phyloP scores from a whole-genome alignment of 495 filamentous ascomycete species.

The Trichodelitschia bisporula region DNA sequence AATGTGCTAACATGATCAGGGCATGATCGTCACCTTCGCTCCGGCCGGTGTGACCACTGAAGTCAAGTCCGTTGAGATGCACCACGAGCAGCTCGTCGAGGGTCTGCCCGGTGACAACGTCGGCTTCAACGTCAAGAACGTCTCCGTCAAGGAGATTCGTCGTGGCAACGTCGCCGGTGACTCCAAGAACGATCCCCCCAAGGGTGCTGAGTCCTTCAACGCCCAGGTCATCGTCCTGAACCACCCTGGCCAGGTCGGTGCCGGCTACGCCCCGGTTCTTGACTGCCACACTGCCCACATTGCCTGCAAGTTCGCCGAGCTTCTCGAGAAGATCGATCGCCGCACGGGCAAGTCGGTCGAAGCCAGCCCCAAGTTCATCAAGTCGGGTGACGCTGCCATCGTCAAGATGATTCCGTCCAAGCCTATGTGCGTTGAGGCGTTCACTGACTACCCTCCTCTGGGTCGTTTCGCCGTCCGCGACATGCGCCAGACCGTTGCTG shows the following conservation, averaged over 20 bases:
- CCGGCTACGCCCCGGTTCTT: slow-evolving; percentile 93
- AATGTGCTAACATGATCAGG: no score
- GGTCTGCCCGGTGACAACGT: slow-evolving; percentile 98
- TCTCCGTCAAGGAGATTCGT: slow-evolving; percentile 99
- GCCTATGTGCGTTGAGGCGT: slow-evolving; percentile 99
- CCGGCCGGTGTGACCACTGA: slow-evolving; percentile 98
- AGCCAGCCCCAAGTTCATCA: slow-evolving; percentile 87
- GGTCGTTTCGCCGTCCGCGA: slow-evolving; percentile 97
- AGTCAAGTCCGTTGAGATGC: slow-evolving; percentile 99
- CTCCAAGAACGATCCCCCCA: slow-evolving; percentile 97
- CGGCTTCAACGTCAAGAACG: slow-evolving; percentile 99
- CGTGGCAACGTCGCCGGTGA: slow-evolving; percentile 99
- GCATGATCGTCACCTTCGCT: slow-evolving; percentile 94
- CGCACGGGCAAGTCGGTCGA: slow-evolving; percentile 98
- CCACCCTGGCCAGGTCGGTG: slow-evolving; percentile 98
- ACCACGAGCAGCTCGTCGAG: slow-evolving; percentile 96
- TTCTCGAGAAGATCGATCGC: slow-evolving; percentile 98
- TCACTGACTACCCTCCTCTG: slow-evolving; percentile 97
- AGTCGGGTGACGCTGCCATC: slow-evolving; percentile 98
- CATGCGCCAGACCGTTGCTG: slow-evolving; percentile 70
- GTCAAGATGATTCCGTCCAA: slow-evolving; percentile 99
- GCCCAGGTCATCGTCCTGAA: slow-evolving; percentile 99
- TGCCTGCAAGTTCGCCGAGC: slow-evolving; percentile 98
- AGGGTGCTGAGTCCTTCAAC: slow-evolving; percentile 76
- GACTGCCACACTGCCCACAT: slow-evolving; percentile 99